Percentiles rank a stretch among this genome's conserved stretches.
Conservation (phyloP, 1,139 yeast genomes). For the Debaryomyces fabryi region DNA sequence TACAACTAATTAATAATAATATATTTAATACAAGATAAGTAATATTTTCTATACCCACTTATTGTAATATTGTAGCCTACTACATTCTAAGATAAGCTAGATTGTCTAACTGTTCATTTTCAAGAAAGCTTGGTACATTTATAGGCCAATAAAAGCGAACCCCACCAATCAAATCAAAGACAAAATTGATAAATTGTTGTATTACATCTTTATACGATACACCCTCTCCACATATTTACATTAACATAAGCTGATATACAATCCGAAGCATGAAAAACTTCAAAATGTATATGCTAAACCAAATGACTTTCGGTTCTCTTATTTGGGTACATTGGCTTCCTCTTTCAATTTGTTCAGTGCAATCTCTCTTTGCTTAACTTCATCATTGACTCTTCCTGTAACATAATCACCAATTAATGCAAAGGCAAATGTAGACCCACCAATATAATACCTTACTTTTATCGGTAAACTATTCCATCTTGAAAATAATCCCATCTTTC, state of each 20-base stretch:
- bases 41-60: not conserved
- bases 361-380: slow-evolving; percentile 28
- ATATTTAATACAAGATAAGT: not conserved
- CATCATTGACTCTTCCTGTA: slow-evolving; percentile 50
- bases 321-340: not conserved
- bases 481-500: slow-evolving; percentile 38
- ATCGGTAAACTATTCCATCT: slow-evolving; percentile 55
- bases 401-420: slow-evolving; percentile 57
- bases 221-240: not conserved
- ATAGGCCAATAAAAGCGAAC: not conserved
- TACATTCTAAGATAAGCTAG: not conserved
- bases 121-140: not conserved
- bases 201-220: not conserved
- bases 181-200: not conserved
- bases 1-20: slow-evolving; percentile 1
- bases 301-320: not conserved
- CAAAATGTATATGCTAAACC: not conserved
- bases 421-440: slow-evolving; percentile 53
- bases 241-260: not conserved
- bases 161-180: not conserved
- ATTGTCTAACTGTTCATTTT: not conserved
- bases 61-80: not conserved
- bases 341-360: not conserved
- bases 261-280: not conserved
- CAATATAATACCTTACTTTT: slow-evolving; percentile 55